Evolutionary conservation across 2,329 filamentous ascomycete species (phyloP).

Genomic region (Xylariaceae sp.): DNA sequence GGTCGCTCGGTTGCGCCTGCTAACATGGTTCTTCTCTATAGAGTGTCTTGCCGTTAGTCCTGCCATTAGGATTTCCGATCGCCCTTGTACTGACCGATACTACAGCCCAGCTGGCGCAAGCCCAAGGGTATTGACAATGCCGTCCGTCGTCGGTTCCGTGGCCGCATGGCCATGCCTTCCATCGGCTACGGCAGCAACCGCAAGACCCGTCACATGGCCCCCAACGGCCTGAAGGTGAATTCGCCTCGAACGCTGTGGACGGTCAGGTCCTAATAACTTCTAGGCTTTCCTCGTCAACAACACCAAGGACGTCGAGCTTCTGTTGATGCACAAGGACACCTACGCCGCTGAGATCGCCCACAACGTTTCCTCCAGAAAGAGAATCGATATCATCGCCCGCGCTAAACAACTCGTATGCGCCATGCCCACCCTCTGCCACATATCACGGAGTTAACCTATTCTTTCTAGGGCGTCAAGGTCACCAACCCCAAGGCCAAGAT

Average conservation of each 20-base stretch:
- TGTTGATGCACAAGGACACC: conserved; percentile 99
- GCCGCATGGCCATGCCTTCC: conserved; percentile 94
- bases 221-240: conserved; percentile 84
- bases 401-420: conserved; percentile 73
- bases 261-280: conserved; percentile 3
- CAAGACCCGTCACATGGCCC: conserved; percentile 99
- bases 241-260: background rate
- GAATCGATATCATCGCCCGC: conserved; percentile 94
- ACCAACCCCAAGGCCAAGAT: conserved; percentile 99
- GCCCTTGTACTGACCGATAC: conserved; percentile 4
- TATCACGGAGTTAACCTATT: background rate
- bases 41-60: conserved; percentile 18
- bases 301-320: conserved; percentile 88
- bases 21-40: conserved; percentile 12
- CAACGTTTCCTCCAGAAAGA: conserved; percentile 97
- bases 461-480: conserved; percentile 78
- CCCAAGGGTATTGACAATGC: conserved; percentile 99
- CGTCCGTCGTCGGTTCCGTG: conserved; percentile 95
- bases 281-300: conserved; percentile 95
- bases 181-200: conserved; percentile 99
- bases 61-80: background rate
- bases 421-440: background rate
- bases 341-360: conserved; percentile 98
- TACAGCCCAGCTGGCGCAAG: conserved; percentile 75
- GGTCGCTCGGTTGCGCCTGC: background rate